Conservation (phyloP, 148 eudicot genomes). For the Cornus suecica region DNA sequence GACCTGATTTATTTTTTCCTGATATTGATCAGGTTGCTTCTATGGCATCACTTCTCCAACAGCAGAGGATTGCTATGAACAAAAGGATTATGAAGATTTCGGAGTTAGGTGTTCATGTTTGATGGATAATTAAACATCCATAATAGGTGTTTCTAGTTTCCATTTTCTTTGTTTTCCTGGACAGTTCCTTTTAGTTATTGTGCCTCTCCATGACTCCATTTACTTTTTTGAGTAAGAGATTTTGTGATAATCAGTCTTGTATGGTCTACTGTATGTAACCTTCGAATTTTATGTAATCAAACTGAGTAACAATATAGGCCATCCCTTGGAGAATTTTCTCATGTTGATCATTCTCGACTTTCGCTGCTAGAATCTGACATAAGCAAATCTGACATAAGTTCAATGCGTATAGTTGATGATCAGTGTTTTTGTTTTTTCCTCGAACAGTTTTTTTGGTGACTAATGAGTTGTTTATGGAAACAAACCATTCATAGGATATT, state of each 20-base stretch:
- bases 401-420: background rate
- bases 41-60: constrained; percentile 58
- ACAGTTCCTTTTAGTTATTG: background rate
- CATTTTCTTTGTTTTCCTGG: background rate
- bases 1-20: no score
- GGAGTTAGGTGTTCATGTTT: constrained; percentile 72
- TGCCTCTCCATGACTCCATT: background rate
- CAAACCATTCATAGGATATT: background rate
- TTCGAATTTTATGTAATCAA: background rate
- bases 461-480: no score
- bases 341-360: background rate
- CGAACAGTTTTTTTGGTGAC: background rate
- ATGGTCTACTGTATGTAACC: background rate
- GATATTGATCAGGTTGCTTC: constrained; percentile 69
- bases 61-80: constrained; percentile 40
- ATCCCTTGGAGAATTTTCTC: background rate
- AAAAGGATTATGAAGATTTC: constrained; percentile 69
- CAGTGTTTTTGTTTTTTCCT: background rate
- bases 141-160: background rate
- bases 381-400: no score
- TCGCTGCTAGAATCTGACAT: background rate
- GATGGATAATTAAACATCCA: constrained; percentile 9
- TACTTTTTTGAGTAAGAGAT: background rate
- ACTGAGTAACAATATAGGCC: background rate
- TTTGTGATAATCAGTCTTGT: background rate